phyloP scores from a whole-genome alignment of 345 rosid genomes.

The Camelina sativa region DNA sequence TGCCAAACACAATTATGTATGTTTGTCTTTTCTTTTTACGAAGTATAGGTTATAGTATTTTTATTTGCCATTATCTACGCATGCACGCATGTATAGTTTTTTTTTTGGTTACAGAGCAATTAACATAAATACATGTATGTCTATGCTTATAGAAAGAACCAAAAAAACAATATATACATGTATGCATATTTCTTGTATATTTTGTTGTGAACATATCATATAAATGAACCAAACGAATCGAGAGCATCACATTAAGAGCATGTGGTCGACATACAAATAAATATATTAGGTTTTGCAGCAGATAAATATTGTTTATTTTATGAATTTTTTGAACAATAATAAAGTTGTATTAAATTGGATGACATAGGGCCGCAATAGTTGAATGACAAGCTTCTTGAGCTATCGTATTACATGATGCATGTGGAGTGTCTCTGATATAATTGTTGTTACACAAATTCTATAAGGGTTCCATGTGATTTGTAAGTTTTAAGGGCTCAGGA shows the following conservation, averaged over 20 bases:
- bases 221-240: conserved; percentile 35
- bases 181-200: background rate
- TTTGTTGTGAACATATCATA: conserved; percentile 22
- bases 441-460: conserved; percentile 27
- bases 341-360: conserved; percentile 26
- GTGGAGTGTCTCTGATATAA: conserved; percentile 40
- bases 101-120: conserved; percentile 15
- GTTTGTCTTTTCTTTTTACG: background rate
- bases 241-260: conserved; percentile 37
- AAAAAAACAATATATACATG: background rate
- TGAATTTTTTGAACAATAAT: conserved; percentile 28
- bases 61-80: conserved; percentile 31
- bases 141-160: too few species aligned
- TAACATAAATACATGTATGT: background rate
- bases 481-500: conserved; percentile 13
- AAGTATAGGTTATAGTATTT: conserved; percentile 1
- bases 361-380: conserved; percentile 44
- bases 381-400: conserved; percentile 36
- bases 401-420: conserved; percentile 35
- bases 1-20: background rate
- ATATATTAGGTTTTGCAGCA: conserved; percentile 25
- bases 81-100: conserved; percentile 19
- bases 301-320: conserved; percentile 12
- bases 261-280: conserved; percentile 37
- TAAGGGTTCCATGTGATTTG: conserved; percentile 31